These are phyloP conservation scores for Talaromyces trachyspermus DNA, from an alignment of 495 filamentous ascomycete species.

Conservation along the genomic window DNA sequence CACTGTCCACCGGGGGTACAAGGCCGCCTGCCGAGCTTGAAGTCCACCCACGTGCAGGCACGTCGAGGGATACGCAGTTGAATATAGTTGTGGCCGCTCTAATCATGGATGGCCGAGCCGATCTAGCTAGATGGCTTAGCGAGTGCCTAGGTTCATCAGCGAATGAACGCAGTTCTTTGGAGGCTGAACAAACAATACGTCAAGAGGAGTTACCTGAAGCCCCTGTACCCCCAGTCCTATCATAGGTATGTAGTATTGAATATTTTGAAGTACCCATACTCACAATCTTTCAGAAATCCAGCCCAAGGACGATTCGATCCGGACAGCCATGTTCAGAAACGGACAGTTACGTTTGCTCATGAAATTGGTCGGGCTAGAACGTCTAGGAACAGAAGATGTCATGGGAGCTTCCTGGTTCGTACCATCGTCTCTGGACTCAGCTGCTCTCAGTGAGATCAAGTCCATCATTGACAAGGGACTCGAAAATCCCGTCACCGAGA, in stretches of 20 bases:
- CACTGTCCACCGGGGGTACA: conserved; percentile 43
- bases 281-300: conserved; percentile 46
- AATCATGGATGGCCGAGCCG: conserved; percentile 64
- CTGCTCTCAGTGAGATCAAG: conserved; percentile 53
- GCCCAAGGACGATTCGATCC: conserved; percentile 59
- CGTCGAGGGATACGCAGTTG: conserved; percentile 61
- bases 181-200: conserved; percentile 56
- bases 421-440: conserved; percentile 55
- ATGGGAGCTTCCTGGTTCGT: conserved; percentile 73
- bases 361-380: conserved; percentile 63
- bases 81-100: conserved; percentile 71
- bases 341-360: conserved; percentile 85
- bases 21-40: conserved; percentile 70
- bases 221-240: conserved; percentile 28
- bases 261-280: not conserved
- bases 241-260: conserved; percentile 29
- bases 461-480: conserved; percentile 63
- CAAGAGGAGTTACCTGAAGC: conserved; percentile 32
- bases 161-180: conserved; percentile 73
- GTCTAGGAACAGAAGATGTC: conserved; percentile 61
- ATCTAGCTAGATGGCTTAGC: conserved; percentile 77
- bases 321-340: conserved; percentile 77
- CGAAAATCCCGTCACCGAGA: conserved; percentile 62
- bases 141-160: conserved; percentile 57
- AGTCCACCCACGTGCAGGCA: conserved; percentile 55